phyloP scores from a whole-genome alignment of 2,329 filamentous ascomycete species.

The Chaetothyriales sp. region DNA sequence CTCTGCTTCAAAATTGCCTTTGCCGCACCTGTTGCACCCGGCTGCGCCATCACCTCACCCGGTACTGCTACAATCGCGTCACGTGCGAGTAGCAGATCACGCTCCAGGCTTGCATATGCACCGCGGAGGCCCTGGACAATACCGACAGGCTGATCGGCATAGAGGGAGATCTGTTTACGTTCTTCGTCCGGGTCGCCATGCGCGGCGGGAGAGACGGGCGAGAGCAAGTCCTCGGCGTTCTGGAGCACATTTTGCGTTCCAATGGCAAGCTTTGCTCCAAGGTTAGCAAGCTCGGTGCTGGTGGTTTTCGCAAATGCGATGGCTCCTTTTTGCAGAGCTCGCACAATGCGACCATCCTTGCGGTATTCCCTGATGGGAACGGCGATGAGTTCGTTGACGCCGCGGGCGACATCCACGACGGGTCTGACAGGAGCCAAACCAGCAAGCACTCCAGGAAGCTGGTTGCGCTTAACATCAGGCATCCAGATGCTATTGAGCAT shows the following conservation, averaged over 20 bases:
- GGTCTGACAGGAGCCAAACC: constrained; percentile 83
- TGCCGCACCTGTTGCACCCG: constrained; percentile 66
- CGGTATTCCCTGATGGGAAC: constrained; percentile 85
- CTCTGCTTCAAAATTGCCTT: constrained; percentile 65
- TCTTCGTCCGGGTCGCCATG: constrained; percentile 52
- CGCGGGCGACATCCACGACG: constrained; percentile 78
- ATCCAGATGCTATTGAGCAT: constrained; percentile 94
- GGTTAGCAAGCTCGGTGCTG: constrained; percentile 80
- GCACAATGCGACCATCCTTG: constrained; percentile 83
- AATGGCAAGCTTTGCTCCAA: constrained; percentile 86
- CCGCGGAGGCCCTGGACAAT: constrained; percentile 75
- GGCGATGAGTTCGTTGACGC: constrained; percentile 72
- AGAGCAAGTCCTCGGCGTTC: constrained; percentile 68
- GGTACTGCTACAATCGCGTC: constrained; percentile 94
- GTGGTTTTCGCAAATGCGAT: constrained; percentile 84
- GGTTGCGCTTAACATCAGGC: constrained; percentile 78
- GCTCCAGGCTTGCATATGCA: constrained; percentile 67
- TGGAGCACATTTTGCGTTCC: constrained; percentile 90
- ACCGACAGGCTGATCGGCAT: constrained; percentile 84
- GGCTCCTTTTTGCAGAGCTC: constrained; percentile 83
- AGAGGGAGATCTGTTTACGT: constrained; percentile 72
- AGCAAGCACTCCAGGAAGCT: constrained; percentile 76
- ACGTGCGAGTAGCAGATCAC: constrained; percentile 71
- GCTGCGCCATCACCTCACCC: constrained; percentile 76
- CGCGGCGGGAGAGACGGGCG: constrained; percentile 27